Conservation (phyloP, 208 protist species). For the Leishmania tarentolae region DNA sequence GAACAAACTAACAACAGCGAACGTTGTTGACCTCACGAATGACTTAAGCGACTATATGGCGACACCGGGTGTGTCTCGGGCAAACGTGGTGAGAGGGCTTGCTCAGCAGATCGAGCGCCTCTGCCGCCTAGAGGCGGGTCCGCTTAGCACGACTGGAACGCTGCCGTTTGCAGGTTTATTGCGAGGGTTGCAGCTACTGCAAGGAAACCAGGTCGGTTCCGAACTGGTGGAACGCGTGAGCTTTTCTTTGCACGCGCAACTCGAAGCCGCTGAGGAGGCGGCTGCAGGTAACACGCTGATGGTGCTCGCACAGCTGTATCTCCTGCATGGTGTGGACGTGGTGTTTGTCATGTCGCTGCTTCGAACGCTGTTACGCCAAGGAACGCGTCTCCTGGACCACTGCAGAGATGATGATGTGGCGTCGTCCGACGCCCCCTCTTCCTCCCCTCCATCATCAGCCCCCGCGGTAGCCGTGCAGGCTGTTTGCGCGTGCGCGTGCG, state of each 20-base stretch:
- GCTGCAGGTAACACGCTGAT: conserved; percentile 61
- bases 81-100: conserved; percentile 54
- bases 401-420: not conserved
- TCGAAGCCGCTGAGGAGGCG: conserved; percentile 51
- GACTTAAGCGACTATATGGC: conserved; percentile 57
- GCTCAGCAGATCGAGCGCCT: conserved; percentile 57
- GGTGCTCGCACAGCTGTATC: conserved; percentile 75
- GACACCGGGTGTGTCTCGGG: conserved; percentile 48
- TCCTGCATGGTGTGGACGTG: conserved; percentile 71
- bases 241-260: conserved; percentile 44
- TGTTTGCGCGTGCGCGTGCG: conserved; percentile 59
- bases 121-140: conserved; percentile 58
- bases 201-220: conserved; percentile 68
- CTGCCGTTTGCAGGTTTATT: conserved; percentile 79
- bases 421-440: not conserved
- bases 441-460: conserved; percentile 1
- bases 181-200: conserved; percentile 74
- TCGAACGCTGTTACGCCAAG: conserved; percentile 39
- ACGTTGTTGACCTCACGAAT: conserved; percentile 70
- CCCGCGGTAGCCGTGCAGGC: conserved; percentile 19
- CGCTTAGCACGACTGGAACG: conserved; percentile 54
- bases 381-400: conserved; percentile 17
- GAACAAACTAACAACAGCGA: conserved; percentile 81
- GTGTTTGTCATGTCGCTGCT: conserved; percentile 61
- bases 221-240: conserved; percentile 68